Percentiles rank a stretch among this genome's conserved stretches.
phyloP scores from a whole-genome alignment of 148 eudicot genomes.

The Polygonum maritimum region DNA sequence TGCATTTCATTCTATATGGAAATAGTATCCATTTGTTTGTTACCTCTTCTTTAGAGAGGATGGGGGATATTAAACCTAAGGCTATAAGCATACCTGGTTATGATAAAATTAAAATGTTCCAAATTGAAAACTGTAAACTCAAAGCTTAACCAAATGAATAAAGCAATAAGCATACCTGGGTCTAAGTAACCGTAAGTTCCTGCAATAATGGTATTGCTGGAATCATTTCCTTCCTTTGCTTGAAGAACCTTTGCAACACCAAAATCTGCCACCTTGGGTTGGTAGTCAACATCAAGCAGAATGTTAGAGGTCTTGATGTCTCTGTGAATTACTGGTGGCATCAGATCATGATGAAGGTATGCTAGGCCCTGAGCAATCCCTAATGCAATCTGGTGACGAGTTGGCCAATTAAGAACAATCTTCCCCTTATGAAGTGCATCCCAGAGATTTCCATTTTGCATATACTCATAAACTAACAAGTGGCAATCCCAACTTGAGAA shows the following conservation, averaged over 20 bases:
- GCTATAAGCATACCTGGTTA: background rate
- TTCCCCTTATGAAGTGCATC: slow-evolving; percentile 86
- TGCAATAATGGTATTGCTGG: slow-evolving; percentile 56
- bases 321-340: slow-evolving; percentile 78
- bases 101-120: too few relatives aligned
- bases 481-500: slow-evolving; percentile 56
- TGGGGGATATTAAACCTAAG: background rate
- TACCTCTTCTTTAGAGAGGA: background rate
- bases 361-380: slow-evolving; percentile 91
- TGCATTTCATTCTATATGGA: background rate
- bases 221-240: slow-evolving; percentile 66
- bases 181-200: slow-evolving; percentile 95
- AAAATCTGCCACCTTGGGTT: slow-evolving; percentile 90
- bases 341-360: slow-evolving; percentile 81
- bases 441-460: slow-evolving; percentile 96
- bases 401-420: slow-evolving; percentile 63
- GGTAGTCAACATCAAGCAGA: slow-evolving; percentile 67
- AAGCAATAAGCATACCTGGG: slow-evolving; percentile 48
- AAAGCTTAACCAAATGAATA: background rate
- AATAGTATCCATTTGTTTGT: background rate
- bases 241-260: slow-evolving; percentile 92
- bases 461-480: slow-evolving; percentile 87
- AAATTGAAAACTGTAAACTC: background rate
- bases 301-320: slow-evolving; percentile 90
- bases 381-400: slow-evolving; percentile 73